phyloP scores from a whole-genome alignment of 2,329 filamentous ascomycete species.

The Aspergillus niger region DNA sequence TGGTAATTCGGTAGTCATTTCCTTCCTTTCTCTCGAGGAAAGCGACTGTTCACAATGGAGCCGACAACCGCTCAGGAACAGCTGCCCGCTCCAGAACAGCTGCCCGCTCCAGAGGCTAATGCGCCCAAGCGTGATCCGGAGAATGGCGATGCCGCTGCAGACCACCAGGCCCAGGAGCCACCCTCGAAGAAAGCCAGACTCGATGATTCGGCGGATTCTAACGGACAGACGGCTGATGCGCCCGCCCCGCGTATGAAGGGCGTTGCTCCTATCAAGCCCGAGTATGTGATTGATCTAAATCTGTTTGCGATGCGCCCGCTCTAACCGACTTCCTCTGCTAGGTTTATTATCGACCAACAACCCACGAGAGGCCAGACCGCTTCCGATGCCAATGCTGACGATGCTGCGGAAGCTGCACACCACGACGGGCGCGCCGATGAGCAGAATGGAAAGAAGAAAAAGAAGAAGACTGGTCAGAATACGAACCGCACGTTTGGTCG shows the following conservation, averaged over 20 bases:
- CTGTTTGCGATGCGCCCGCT: not conserved
- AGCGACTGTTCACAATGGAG: constrained; percentile 15
- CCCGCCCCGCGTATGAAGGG: constrained; percentile 52
- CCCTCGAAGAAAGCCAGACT: constrained; percentile 64
- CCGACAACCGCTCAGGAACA: constrained; percentile 11
- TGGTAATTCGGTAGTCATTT: not conserved
- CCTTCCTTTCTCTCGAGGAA: not conserved
- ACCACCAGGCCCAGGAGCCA: constrained; percentile 40
- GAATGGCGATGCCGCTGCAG: constrained; percentile 31
- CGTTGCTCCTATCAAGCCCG: constrained; percentile 70
- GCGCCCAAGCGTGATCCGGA: constrained; percentile 23
- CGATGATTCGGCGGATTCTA: constrained; percentile 36
- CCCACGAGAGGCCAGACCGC: constrained; percentile 21
- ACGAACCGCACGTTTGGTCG: constrained; percentile 77
- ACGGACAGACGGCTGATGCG: constrained; percentile 28
- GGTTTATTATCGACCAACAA: constrained; percentile 33
- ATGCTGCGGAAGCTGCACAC: constrained; percentile 61
- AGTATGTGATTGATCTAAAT: constrained; percentile 51
- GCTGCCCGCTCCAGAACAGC: constrained; percentile 16
- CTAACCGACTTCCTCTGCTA: constrained; percentile 19
- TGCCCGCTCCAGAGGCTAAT: constrained; percentile 18
- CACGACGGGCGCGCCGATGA: constrained; percentile 44
- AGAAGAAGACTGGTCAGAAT: constrained; percentile 75
- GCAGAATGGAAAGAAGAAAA: constrained; percentile 48
- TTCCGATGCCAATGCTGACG: constrained; percentile 51